Percentiles rank a stretch among this genome's conserved stretches.
Conservation (phyloP, 768 basidiomycete species). For the Exidia glandulosa region DNA sequence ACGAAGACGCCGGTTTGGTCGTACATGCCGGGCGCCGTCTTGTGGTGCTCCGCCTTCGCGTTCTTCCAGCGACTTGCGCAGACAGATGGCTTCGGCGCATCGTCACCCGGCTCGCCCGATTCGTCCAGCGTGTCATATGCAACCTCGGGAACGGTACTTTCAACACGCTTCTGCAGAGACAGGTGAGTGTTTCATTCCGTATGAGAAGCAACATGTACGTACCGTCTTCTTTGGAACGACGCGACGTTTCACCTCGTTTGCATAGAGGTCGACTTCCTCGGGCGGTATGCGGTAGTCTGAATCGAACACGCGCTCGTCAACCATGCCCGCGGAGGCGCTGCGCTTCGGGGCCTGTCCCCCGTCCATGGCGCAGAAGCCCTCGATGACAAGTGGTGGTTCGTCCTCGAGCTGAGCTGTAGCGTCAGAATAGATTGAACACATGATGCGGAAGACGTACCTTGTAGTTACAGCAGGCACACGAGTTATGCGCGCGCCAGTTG, state of each 20-base stretch:
- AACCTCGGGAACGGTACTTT: no score
- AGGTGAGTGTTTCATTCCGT: background rate
- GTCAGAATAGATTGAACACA: background rate
- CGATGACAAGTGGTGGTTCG: background rate
- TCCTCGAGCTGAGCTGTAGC: background rate
- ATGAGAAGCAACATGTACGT: background rate
- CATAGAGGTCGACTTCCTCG: background rate
- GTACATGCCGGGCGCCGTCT: background rate
- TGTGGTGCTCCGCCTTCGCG: background rate
- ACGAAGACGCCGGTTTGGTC: background rate
- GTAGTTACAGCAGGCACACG: conserved; percentile 7
- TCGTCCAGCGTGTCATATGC: background rate
- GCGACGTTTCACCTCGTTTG: background rate
- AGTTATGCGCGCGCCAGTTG: conserved; percentile 6
- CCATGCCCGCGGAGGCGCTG: background rate
- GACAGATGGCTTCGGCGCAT: background rate
- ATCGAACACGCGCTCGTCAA: background rate
- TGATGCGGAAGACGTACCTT: background rate
- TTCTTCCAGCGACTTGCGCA: background rate
- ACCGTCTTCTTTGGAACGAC: background rate
- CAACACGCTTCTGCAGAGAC: no score
- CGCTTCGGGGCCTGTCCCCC: background rate
- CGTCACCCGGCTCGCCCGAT: background rate
- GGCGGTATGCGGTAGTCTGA: background rate
- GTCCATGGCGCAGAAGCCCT: background rate